These are phyloP conservation scores for Paraleonurus japonicus DNA, from an alignment of 257 asterid species.

Conservation along the genomic window DNA sequence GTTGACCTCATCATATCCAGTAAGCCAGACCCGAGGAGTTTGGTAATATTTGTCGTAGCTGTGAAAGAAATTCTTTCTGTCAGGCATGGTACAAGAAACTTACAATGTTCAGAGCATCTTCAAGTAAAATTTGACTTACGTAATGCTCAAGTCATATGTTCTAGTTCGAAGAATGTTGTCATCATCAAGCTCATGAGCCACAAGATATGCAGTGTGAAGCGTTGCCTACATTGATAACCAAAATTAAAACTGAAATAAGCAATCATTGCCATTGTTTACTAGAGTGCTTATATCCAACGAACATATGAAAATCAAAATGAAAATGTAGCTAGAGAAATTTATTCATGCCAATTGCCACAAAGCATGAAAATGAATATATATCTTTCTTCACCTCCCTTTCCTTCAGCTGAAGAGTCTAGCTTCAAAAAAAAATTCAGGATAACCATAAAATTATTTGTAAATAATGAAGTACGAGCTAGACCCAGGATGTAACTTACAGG, in stretches of 20 bases:
- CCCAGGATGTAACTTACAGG: conserved; percentile 54
- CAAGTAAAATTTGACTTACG: conserved; percentile 53
- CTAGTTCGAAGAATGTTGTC: conserved; percentile 91
- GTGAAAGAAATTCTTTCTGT: conserved; percentile 18
- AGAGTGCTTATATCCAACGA: not conserved
- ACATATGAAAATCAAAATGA: not conserved
- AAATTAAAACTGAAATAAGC: not conserved
- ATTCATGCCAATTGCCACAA: not conserved
- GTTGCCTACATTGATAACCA: conserved; percentile 62
- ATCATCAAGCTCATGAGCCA: conserved; percentile 92
- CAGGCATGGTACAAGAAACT: conserved; percentile 18
- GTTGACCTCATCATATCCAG: conserved; percentile 96
- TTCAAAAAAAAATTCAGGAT: not conserved
- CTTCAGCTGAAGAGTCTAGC: not conserved
- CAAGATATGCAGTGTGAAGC: conserved; percentile 66
- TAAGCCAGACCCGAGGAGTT: conserved; percentile 99
- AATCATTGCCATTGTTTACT: not conserved
- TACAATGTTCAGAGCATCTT: conserved; percentile 1
- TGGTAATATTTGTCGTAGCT: conserved; percentile 98
- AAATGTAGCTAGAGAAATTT: not conserved
- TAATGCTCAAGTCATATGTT: conserved; percentile 95
- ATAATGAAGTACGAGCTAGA: conserved; percentile 6
- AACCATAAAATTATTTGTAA: not conserved
- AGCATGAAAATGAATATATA: conserved; percentile 11
- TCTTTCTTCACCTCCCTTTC: not conserved